These are phyloP conservation scores for Claviceps quebecensis DNA, from an alignment of 2,329 filamentous ascomycete genomes.

Conservation along the genomic window DNA sequence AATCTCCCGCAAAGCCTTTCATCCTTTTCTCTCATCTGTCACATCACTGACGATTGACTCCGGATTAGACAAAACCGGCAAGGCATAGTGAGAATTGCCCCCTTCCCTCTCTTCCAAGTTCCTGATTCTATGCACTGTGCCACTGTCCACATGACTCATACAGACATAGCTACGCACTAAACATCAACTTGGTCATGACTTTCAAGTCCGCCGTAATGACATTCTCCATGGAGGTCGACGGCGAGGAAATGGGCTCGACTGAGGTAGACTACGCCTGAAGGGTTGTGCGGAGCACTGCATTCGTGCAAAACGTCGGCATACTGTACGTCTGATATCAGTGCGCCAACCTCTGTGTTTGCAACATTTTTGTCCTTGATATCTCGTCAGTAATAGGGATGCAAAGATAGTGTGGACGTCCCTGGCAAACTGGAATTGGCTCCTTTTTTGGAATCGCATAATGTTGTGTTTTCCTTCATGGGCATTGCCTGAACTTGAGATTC, in stretches of 20 bases:
- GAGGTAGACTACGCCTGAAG: not conserved
- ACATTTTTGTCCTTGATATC: too few relatives aligned
- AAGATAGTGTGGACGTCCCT: too few relatives aligned
- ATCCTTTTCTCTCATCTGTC: not conserved
- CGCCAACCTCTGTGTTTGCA: too few relatives aligned
- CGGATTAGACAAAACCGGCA: not conserved
- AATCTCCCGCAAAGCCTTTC: not conserved
- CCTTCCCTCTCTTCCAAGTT: not conserved
- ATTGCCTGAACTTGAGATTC: too few relatives aligned
- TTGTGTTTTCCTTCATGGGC: too few relatives aligned
- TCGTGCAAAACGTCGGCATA: too few relatives aligned
- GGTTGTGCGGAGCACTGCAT: too few relatives aligned
- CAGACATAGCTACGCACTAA: not conserved
- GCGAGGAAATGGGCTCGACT: not conserved
- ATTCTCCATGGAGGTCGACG: constrained; percentile 1
- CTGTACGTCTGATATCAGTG: too few relatives aligned
- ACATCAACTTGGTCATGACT: not conserved
- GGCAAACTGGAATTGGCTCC: too few relatives aligned
- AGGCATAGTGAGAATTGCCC: not conserved
- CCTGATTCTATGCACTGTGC: not conserved
- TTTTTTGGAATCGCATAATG: too few relatives aligned
- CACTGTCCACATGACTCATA: not conserved
- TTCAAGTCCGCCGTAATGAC: constrained; percentile 3
- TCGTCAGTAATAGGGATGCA: too few relatives aligned
- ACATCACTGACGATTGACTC: not conserved